phyloP scores from a whole-genome alignment of 2,329 filamentous ascomycete species.

The Diaporthe destruens region DNA sequence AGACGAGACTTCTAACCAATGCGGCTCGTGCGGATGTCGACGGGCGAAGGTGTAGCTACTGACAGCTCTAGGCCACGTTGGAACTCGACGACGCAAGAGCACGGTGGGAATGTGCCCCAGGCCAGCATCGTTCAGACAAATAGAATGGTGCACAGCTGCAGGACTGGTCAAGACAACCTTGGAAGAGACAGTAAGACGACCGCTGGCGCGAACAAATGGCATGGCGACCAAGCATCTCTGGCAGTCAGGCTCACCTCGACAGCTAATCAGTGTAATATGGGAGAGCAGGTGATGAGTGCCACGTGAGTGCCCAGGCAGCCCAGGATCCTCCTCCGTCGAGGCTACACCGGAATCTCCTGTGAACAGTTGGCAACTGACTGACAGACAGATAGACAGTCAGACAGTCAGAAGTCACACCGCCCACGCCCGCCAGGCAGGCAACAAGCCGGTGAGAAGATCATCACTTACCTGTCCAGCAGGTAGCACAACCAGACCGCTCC shows the following conservation, averaged over 20 bases:
- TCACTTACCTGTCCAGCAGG: too few relatives aligned
- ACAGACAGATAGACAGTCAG: too few relatives aligned
- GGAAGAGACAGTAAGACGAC: not conserved
- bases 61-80: not conserved
- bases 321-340: not conserved
- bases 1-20: not conserved
- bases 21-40: too few relatives aligned
- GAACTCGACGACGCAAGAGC: not conserved
- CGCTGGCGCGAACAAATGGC: too few relatives aligned
- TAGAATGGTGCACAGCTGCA: too few relatives aligned
- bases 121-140: too few relatives aligned
- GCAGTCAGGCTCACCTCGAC: not conserved
- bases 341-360: not conserved
- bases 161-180: not conserved
- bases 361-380: not conserved
- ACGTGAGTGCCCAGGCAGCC: not conserved
- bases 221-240: not conserved
- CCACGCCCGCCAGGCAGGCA: not conserved
- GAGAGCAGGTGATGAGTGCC: too few relatives aligned
- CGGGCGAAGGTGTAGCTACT: too few relatives aligned
- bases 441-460: conserved; percentile 3
- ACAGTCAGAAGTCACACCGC: not conserved
- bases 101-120: not conserved
- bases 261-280: not conserved
- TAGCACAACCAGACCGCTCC: not conserved